Evolutionary conservation across 2,329 filamentous ascomycete species (phyloP).

Genomic region (Botrytis fabae): DNA sequence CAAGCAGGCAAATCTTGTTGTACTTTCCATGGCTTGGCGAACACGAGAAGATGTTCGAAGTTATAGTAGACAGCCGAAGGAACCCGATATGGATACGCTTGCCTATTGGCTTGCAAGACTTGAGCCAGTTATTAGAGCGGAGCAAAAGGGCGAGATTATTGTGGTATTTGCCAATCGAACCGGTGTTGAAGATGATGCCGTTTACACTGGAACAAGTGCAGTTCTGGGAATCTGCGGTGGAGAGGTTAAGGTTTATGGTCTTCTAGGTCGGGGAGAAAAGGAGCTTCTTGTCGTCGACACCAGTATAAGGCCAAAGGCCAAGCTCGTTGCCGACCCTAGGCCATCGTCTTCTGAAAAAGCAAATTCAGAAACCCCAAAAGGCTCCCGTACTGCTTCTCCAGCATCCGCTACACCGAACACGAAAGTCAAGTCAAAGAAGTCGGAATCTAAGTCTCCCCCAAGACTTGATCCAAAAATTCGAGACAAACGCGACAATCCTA

Average conservation of each 20-base stretch:
- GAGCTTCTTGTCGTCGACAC: slow-evolving; percentile 68
- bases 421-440: neutral
- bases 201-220: slow-evolving; percentile 73
- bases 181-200: slow-evolving; percentile 63
- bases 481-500: neutral
- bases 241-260: slow-evolving; percentile 66
- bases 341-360: slow-evolving; percentile 20
- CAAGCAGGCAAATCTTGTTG: slow-evolving; percentile 58
- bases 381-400: neutral
- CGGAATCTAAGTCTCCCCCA: neutral
- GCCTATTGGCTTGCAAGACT: slow-evolving; percentile 74
- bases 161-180: slow-evolving; percentile 71
- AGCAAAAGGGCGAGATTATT: slow-evolving; percentile 60
- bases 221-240: slow-evolving; percentile 67
- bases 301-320: slow-evolving; percentile 30
- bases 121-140: slow-evolving; percentile 60
- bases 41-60: slow-evolving; percentile 54
- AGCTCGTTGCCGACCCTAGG: slow-evolving; percentile 32
- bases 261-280: slow-evolving; percentile 68
- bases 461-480: neutral
- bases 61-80: slow-evolving; percentile 51
- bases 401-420: neutral
- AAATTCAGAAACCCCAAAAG: neutral
- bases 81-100: slow-evolving; percentile 71
- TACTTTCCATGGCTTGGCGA: slow-evolving; percentile 78